A percentile compares a stretch with the other conserved stretches of the same genome.
Evolutionary conservation across 2,329 filamentous ascomycete species (phyloP).

Genomic region (Hypoxylon sp.): DNA sequence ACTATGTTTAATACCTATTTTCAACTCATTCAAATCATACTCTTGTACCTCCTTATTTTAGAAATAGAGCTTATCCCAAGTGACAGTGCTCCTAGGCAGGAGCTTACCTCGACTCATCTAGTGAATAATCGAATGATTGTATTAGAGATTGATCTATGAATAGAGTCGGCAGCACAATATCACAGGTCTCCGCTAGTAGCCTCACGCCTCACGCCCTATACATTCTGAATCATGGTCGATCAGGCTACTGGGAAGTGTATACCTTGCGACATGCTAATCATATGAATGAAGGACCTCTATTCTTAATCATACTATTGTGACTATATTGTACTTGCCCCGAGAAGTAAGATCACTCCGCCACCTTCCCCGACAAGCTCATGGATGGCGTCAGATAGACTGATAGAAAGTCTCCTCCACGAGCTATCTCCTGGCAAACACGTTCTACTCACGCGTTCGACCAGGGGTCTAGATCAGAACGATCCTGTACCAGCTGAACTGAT

Average conservation of each 20-base stretch:
- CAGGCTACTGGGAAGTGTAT: not conserved
- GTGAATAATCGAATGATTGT: not conserved
- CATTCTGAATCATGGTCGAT: not conserved
- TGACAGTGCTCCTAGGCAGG: not conserved
- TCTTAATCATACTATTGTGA: not conserved
- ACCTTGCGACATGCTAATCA: not conserved
- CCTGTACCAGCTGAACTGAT: not conserved
- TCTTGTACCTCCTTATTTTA: not conserved
- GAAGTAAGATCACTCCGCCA: not conserved
- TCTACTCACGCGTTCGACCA: not conserved
- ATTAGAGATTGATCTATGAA: constrained; percentile 7
- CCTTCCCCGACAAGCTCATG: not conserved
- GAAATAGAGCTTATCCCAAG: not conserved
- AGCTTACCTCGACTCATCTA: not conserved
- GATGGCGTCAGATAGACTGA: constrained; percentile 13
- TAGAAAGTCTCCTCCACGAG: not conserved
- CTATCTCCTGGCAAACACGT: not conserved
- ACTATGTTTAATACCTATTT: not conserved
- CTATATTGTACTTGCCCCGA: not conserved
- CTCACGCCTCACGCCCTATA: not conserved
- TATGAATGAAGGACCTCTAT: not conserved
- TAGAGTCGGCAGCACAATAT: not conserved
- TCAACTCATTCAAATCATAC: not conserved
- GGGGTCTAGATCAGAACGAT: not conserved
- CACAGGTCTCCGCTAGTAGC: not conserved